Conservation (phyloP, 2,329 filamentous ascomycete species). For the Aspergillus pseudoglaucus region DNA sequence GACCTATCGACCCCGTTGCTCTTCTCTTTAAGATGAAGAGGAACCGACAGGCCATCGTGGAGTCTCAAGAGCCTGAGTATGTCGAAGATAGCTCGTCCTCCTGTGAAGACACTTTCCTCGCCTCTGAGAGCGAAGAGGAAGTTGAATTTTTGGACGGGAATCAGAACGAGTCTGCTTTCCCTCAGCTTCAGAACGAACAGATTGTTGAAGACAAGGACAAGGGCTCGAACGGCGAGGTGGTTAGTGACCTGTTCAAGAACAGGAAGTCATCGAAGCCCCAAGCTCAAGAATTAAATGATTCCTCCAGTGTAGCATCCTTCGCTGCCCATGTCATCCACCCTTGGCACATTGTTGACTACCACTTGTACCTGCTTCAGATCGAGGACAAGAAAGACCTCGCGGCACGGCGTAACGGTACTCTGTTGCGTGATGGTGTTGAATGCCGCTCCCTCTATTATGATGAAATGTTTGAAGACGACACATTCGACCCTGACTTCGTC, state of each 20-base stretch:
- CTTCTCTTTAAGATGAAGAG: conserved; percentile 15
- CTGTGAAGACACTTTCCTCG: background rate
- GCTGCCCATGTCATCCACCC: conserved; percentile 16
- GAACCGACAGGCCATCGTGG: conserved; percentile 8
- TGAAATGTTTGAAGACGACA: conserved; percentile 1
- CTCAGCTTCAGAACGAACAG: background rate
- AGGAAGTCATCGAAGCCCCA: background rate
- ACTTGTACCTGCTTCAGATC: conserved; percentile 23
- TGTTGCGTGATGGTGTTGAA: conserved; percentile 19
- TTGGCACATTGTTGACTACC: conserved; percentile 27
- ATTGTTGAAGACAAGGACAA: conserved; percentile 3
- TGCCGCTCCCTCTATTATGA: conserved; percentile 18
- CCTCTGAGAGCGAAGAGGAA: too few relatives aligned
- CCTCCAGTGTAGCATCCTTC: background rate
- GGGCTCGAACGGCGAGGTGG: background rate
- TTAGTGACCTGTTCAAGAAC: background rate
- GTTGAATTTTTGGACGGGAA: background rate
- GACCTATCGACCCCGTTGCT: background rate
- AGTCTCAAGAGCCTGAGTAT: background rate
- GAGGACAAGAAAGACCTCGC: conserved; percentile 15
- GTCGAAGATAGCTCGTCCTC: background rate
- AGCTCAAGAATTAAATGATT: background rate
- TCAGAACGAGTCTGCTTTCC: background rate
- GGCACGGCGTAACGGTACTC: conserved; percentile 14
- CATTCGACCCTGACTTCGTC: conserved; percentile 6